phyloP scores from a whole-genome alignment of 805 yeast species.

The Yarrowia bubula region DNA sequence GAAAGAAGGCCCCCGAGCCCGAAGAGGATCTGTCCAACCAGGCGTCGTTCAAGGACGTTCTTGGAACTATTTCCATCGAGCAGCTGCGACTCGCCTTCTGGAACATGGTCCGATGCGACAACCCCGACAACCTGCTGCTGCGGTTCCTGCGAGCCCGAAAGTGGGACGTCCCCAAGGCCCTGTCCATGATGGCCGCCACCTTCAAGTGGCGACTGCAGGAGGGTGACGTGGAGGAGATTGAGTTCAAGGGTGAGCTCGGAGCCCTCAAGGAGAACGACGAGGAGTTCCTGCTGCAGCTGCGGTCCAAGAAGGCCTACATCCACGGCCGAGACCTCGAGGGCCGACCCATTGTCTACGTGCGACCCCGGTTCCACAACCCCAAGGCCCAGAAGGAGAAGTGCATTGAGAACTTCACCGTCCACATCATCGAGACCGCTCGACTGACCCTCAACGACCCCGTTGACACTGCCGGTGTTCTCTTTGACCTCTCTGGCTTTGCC shows the following conservation, averaged over 20 bases:
- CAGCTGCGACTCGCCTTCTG: constrained; percentile 53
- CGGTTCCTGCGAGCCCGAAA: constrained; percentile 85
- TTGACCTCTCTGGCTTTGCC: constrained; percentile 83
- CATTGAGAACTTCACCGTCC: constrained; percentile 69
- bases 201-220: constrained; percentile 71
- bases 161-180: constrained; percentile 67
- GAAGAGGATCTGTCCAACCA: constrained; percentile 30
- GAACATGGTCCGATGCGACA: constrained; percentile 67
- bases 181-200: constrained; percentile 70
- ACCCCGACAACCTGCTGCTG: constrained; percentile 73
- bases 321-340: constrained; percentile 70
- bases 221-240: constrained; percentile 56
- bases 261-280: constrained; percentile 47
- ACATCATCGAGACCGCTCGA: constrained; percentile 79
- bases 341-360: constrained; percentile 78
- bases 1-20: constrained; percentile 28
- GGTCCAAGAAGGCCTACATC: constrained; percentile 67
- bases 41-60: constrained; percentile 46
- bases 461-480: constrained; percentile 78
- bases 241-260: constrained; percentile 70
- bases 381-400: constrained; percentile 67
- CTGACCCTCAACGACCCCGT: constrained; percentile 68
- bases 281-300: constrained; percentile 52
- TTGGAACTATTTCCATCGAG: constrained; percentile 53
- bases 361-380: constrained; percentile 74